Percentiles rank a stretch among this genome's conserved stretches.
phyloP scores from a whole-genome alignment of 1,139 yeast species.

The Diutina rugosa region DNA sequence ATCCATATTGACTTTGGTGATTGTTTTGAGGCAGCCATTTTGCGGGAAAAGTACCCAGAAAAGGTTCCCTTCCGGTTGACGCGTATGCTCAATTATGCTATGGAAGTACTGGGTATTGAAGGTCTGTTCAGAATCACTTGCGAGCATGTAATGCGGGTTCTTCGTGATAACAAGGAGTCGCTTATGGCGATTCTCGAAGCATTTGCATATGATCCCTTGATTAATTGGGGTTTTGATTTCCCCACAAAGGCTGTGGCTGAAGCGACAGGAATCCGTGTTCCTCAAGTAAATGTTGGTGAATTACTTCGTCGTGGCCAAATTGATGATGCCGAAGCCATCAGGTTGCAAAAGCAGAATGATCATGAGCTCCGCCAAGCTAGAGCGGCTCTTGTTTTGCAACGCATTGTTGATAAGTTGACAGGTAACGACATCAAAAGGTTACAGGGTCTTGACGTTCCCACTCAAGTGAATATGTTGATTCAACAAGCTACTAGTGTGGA shows the following conservation, averaged over 20 bases:
- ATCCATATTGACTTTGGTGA: conserved; percentile 98
- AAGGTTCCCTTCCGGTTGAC: conserved; percentile 96
- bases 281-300: conserved; percentile 55
- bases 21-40: conserved; percentile 95
- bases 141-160: conserved; percentile 92
- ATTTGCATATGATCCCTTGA: conserved; percentile 95
- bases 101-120: conserved; percentile 98
- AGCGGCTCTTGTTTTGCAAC: conserved; percentile 77
- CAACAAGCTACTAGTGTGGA: conserved; percentile 97
- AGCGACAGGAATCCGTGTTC: conserved; percentile 57
- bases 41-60: conserved; percentile 94
- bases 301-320: conserved; percentile 61
- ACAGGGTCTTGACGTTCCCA: conserved; percentile 64
- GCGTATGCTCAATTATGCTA: conserved; percentile 93
- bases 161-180: conserved; percentile 89
- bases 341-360: conserved; percentile 61
- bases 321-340: conserved; percentile 61
- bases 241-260: conserved; percentile 72
- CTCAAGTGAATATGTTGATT: conserved; percentile 86
- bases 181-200: conserved; percentile 97
- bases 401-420: conserved; percentile 84
- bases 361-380: conserved; percentile 80
- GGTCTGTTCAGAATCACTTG: conserved; percentile 95
- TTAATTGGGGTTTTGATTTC: conserved; percentile 96
- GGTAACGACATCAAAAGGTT: conserved; percentile 83